Percentiles rank a stretch among this genome's conserved stretches.
These are phyloP conservation scores for Wallacemonas collosoma DNA, from an alignment of 208 protist genomes.

Conservation along the genomic window DNA sequence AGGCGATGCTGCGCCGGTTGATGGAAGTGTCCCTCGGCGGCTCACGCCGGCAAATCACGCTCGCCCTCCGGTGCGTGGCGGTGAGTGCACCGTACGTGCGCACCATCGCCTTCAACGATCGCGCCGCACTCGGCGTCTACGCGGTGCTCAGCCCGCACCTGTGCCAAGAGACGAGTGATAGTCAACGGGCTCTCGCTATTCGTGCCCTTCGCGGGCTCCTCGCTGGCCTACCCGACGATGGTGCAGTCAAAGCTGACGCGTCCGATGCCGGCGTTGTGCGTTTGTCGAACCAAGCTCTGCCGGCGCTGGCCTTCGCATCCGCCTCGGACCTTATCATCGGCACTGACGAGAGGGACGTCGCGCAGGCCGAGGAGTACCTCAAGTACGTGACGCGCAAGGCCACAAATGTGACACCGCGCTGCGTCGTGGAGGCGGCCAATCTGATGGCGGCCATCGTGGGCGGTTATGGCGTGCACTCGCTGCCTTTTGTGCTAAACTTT, in stretches of 20 bases:
- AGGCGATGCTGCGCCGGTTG: constrained; percentile 22
- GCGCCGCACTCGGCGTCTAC: constrained; percentile 40
- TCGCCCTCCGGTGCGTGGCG: constrained; percentile 38
- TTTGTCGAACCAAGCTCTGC: neutral
- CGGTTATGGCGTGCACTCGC: constrained; percentile 39
- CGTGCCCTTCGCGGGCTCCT: constrained; percentile 54
- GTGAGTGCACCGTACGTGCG: constrained; percentile 77
- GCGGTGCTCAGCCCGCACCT: constrained; percentile 38
- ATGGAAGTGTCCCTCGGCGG: constrained; percentile 12
- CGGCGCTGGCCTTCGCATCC: neutral
- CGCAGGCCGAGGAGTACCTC: constrained; percentile 63
- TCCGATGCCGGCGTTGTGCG: constrained; percentile 2
- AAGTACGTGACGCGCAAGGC: constrained; percentile 21
- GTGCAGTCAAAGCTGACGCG: neutral
- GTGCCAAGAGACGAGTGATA: constrained; percentile 29
- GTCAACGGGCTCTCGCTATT: constrained; percentile 39
- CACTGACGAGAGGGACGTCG: constrained; percentile 58
- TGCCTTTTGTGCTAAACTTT: constrained; percentile 60
- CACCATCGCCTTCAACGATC: constrained; percentile 55
- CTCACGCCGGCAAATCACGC: constrained; percentile 18
- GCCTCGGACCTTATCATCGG: constrained; percentile 22
- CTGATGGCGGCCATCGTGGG: constrained; percentile 56
- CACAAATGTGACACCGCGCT: constrained; percentile 42
- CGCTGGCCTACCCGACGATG: constrained; percentile 41
- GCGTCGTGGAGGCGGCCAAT: constrained; percentile 59